These are phyloP conservation scores for Mallotus repandus DNA, from an alignment of 441 rosid species.

Conservation along the genomic window DNA sequence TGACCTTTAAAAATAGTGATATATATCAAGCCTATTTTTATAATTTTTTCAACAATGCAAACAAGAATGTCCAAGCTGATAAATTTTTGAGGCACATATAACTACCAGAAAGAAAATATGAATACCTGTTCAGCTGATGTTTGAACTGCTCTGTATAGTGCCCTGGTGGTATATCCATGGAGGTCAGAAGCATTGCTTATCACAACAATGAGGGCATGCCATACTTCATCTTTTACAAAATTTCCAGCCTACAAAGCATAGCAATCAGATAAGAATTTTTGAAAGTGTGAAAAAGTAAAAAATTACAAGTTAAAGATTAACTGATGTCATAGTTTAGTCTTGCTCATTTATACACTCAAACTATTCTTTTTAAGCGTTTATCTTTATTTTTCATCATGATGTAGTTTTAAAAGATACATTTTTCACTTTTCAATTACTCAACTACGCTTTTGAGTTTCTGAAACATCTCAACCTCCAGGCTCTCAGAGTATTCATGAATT, in stretches of 20 bases:
- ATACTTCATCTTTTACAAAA: slow-evolving; percentile 97
- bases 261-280: slow-evolving; percentile 32
- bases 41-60: slow-evolving; percentile 4
- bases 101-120: slow-evolving; percentile 18
- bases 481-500: background rate
- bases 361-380: slow-evolving; percentile 1
- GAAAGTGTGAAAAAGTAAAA: slow-evolving; percentile 16
- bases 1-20: slow-evolving; percentile 12
- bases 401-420: background rate
- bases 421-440: background rate
- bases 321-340: slow-evolving; percentile 5
- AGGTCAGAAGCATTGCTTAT: slow-evolving; percentile 94
- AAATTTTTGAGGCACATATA: slow-evolving; percentile 14
- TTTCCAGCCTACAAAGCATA: slow-evolving; percentile 90
- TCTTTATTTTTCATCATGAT: background rate
- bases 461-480: slow-evolving; percentile 6
- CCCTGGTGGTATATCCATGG: slow-evolving; percentile 95
- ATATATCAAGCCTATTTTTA: slow-evolving; percentile 7
- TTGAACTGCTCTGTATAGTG: slow-evolving; percentile 76
- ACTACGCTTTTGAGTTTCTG: background rate
- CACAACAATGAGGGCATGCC: slow-evolving; percentile 92
- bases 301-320: slow-evolving; percentile 14
- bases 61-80: slow-evolving; percentile 28
- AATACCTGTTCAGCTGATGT: slow-evolving; percentile 81
- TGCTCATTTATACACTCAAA: background rate